Base-by-base conservation (phyloP, 192 early-diverging fungal species). In the Podila epicladia region DNA sequence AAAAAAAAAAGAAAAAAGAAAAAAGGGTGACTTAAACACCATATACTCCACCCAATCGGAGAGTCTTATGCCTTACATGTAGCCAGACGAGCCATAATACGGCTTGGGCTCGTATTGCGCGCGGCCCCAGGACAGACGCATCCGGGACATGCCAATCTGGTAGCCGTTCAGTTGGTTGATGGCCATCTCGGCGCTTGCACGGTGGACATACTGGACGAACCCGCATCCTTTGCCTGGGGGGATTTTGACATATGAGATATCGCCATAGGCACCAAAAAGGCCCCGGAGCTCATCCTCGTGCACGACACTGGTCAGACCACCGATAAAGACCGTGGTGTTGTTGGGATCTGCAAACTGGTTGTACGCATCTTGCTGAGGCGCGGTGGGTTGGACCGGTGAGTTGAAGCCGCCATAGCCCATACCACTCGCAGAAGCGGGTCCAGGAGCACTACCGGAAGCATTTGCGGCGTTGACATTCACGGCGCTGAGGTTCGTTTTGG, bases 281-380 rank as follows among this genome's bases (percentile, higher is more conserved):
- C 87, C 71, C 50, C 80, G 69, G 62, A 99, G 87, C 67, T 98
- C 96, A 60, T 96, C 94, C 73, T 98, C 97, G 53, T 88, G 87
- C 11, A 94, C 91, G 9, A 89, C 83, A 50, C 93, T 87, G 53
- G 89, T 92, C 37, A 99, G 83, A 12, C 97, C 97, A 33, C 98
- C 98, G 28, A 99, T 95, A 88, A 99, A 99, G n/a, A 99, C 95
- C 5, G 98, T 99, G 1, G 97, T 98, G 85, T 98, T 98, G 82
- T 87, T 92, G 37, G 95, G 95, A 75, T 98, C 97, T 5, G 85
- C 88, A 58, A 74, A 89, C 62, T 84, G 82, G 32, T 74, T 87
- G 28, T 69, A n/a, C 4, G 69, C 38, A 55, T 55, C 53, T 6
- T 74, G 69, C 50, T 84, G 83, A 31, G 67, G 71, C 19, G 70